A percentile compares a stretch with the other conserved stretches of the same genome.
Evolutionary conservation across 805 yeast genomes (phyloP).

Genomic region (Ogataea neopini): DNA sequence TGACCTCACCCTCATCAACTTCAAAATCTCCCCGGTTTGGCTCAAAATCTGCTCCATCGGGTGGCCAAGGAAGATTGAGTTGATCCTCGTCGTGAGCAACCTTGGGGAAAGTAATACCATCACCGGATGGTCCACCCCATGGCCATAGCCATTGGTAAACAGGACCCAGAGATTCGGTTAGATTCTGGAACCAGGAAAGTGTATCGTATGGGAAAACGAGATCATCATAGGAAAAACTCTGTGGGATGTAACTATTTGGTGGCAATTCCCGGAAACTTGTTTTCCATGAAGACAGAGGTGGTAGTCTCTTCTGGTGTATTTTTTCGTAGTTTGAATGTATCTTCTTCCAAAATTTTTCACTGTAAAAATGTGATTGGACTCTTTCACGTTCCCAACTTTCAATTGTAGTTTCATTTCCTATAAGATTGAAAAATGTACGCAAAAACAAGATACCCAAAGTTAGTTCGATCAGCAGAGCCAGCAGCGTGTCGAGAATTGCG

Average conservation of each 20-base stretch:
- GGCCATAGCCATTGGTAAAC: conserved; percentile 69
- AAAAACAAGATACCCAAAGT: conserved; percentile 59
- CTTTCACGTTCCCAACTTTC: conserved; percentile 93
- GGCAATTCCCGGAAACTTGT: conserved; percentile 24
- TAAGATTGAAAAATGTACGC: conserved; percentile 58
- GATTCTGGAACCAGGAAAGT: conserved; percentile 57
- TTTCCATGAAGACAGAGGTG: conserved; percentile 50
- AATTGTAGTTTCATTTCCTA: conserved; percentile 80
- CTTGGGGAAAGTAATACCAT: conserved; percentile 59
- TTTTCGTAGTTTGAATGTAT: conserved; percentile 45
- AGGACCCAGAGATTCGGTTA: conserved; percentile 58
- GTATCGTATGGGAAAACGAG: conserved; percentile 81
- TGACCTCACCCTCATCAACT: conserved; percentile 11
- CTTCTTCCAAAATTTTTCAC: conserved; percentile 53
- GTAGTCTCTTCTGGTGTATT: conserved; percentile 41
- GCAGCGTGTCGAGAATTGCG: conserved; percentile 53
- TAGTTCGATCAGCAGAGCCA: conserved; percentile 58
- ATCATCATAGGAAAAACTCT: conserved; percentile 56
- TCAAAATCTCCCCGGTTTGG: conserved; percentile 4
- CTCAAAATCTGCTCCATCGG: conserved; percentile 61
- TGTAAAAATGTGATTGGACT: conserved; percentile 61
- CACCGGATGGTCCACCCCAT: conserved; percentile 60
- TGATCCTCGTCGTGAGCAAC: conserved; percentile 62
- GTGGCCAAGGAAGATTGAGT: conserved; percentile 86
- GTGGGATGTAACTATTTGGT: conserved; percentile 26